Evolutionary conservation across 164 flowering plant species (phyloP).

Genomic region (Vitis labrusca): DNA sequence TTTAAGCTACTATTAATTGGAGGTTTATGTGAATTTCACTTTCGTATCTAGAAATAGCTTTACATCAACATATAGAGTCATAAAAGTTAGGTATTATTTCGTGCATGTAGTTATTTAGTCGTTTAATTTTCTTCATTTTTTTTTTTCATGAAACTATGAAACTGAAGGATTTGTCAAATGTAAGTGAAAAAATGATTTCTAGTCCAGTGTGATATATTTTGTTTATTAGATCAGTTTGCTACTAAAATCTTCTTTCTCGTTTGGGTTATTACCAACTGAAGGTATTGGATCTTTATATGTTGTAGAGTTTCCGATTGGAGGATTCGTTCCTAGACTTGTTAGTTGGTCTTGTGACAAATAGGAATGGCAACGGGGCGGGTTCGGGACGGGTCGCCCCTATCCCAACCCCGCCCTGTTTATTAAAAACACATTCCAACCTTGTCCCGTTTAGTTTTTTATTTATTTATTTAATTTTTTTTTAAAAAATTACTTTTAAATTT

Average conservation of each 20-base stretch:
- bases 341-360: conserved; percentile 77
- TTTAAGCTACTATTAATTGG: too few relatives aligned
- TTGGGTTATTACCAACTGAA: conserved; percentile 19
- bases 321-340: conserved; percentile 88
- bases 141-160: background rate
- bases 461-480: too few relatives aligned
- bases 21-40: background rate
- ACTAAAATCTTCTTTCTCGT: conserved; percentile 6
- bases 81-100: too few relatives aligned
- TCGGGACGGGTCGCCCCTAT: too few relatives aligned
- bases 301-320: conserved; percentile 90
- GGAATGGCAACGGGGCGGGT: too few relatives aligned
- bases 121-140: background rate
- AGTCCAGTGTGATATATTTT: too few relatives aligned
- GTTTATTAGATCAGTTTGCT: background rate
- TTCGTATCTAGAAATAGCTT: background rate
- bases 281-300: conserved; percentile 95
- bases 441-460: too few relatives aligned
- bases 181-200: too few relatives aligned
- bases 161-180: background rate
- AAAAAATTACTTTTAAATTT: too few relatives aligned
- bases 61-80: background rate
- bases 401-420: too few relatives aligned
- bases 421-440: too few relatives aligned
- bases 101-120: too few relatives aligned